Percentiles rank a stretch among this genome's conserved stretches.
These are phyloP conservation scores for Epipyxis sp. DNA, from an alignment of 108 stramenopile species.

Conservation along the genomic window DNA sequence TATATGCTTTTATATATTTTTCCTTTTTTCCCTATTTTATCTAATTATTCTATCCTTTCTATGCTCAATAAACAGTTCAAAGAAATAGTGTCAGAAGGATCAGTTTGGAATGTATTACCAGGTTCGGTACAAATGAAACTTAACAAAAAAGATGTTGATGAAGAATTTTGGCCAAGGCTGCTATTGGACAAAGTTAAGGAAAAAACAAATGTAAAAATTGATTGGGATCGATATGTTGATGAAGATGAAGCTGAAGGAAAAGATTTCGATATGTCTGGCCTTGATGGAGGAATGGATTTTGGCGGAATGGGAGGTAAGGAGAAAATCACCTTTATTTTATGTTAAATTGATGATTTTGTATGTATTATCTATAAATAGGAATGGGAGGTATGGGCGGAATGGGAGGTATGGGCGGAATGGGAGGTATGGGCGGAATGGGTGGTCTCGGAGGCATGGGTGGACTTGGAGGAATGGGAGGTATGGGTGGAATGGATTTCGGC, in stretches of 20 bases:
- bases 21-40: too few relatives aligned
- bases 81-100: constrained; percentile 22
- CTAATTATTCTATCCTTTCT: background rate
- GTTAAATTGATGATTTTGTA: background rate
- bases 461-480: background rate
- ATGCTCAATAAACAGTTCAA: background rate
- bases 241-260: constrained; percentile 34
- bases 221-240: constrained; percentile 37
- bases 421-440: constrained; percentile 12
- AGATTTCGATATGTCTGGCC: constrained; percentile 26
- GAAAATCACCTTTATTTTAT: background rate
- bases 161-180: constrained; percentile 30
- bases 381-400: constrained; percentile 19
- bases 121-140: constrained; percentile 33
- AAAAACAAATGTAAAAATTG: constrained; percentile 13
- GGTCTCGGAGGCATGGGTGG: constrained; percentile 10
- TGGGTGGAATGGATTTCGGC: background rate
- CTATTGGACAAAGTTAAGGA: constrained; percentile 10
- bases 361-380: constrained; percentile 16
- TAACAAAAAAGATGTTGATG: constrained; percentile 33
- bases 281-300: constrained; percentile 26
- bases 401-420: background rate
- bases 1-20: too few relatives aligned
- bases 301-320: constrained; percentile 6
- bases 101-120: constrained; percentile 20